Evolutionary conservation across 352 stramenopile species (phyloP).

Genomic region (Phytophthora tubulina): DNA sequence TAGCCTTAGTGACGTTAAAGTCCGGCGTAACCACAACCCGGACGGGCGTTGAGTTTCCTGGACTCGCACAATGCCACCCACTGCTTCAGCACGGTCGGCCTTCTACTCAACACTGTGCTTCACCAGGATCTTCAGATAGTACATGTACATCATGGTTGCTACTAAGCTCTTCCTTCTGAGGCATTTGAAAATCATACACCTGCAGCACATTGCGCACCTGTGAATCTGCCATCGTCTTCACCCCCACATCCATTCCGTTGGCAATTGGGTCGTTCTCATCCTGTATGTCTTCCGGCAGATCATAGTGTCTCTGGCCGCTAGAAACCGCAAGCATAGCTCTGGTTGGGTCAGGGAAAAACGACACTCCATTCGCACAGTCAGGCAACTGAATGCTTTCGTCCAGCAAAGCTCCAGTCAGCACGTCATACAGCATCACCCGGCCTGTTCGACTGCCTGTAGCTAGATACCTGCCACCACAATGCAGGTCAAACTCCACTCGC

Average conservation of each 20-base stretch:
- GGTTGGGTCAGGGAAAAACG: constrained; percentile 72
- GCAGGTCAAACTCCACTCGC: constrained; percentile 81
- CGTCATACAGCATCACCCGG: constrained; percentile 67
- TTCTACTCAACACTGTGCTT: neutral
- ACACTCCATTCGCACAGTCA: constrained; percentile 79
- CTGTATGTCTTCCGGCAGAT: constrained; percentile 68
- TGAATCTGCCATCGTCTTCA: neutral
- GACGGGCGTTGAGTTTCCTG: too few relatives aligned
- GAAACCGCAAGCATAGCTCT: constrained; percentile 60
- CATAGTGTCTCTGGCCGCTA: constrained; percentile 74
- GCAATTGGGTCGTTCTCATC: constrained; percentile 43
- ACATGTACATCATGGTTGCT: neutral
- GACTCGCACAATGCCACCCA: too few relatives aligned
- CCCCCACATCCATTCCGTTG: constrained; percentile 2
- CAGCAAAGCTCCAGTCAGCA: constrained; percentile 59
- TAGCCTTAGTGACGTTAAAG: neutral
- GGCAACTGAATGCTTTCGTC: constrained; percentile 54
- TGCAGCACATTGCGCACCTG: constrained; percentile 47
- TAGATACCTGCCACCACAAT: constrained; percentile 68
- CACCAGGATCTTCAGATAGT: neutral
- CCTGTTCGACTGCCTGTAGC: constrained; percentile 67
- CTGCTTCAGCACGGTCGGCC: neutral
- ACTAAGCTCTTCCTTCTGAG: constrained; percentile 5
- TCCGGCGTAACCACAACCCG: too few relatives aligned
- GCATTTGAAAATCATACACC: constrained; percentile 55